A percentile compares a stretch with the other conserved stretches of the same genome.
Evolutionary conservation across 306 rosid species (phyloP).

Genomic region (Fagus sylvatica): DNA sequence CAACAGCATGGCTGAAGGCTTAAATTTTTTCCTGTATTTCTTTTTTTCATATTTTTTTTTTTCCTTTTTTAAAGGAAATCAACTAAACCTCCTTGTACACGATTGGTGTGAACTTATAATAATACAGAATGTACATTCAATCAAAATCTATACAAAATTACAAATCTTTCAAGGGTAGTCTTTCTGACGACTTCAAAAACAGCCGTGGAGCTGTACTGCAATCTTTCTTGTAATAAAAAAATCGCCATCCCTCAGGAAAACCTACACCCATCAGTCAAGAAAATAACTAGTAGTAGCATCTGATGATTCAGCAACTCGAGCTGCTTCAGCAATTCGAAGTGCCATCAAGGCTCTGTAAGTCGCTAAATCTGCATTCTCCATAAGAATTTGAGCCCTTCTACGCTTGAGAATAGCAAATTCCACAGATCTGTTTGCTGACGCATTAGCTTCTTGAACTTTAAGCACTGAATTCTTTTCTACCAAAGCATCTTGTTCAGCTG

Average conservation of each 20-base stretch:
- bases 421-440: conserved; percentile 35
- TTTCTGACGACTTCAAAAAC: conserved; percentile 27
- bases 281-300: conserved; percentile 41
- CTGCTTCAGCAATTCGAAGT: conserved; percentile 60
- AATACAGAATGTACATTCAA: conserved; percentile 65
- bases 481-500: conserved; percentile 43
- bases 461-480: conserved; percentile 46
- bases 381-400: conserved; percentile 55
- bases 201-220: conserved; percentile 32
- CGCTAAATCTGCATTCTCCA: conserved; percentile 70
- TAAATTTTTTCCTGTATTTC: conserved; percentile 25
- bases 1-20: background rate
- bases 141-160: conserved; percentile 68
- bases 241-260: background rate
- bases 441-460: conserved; percentile 56
- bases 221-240: conserved; percentile 18
- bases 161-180: conserved; percentile 26
- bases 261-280: conserved; percentile 51
- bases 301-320: conserved; percentile 38
- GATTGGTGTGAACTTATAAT: conserved; percentile 48
- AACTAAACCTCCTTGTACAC: conserved; percentile 42
- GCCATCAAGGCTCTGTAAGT: conserved; percentile 61
- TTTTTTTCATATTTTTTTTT: background rate
- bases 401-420: conserved; percentile 64
- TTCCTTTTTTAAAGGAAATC: conserved; percentile 26